Percentiles rank a stretch among this genome's conserved stretches.
Evolutionary conservation across 441 rosid genomes (phyloP).

Genomic region (Viola pubescens): DNA sequence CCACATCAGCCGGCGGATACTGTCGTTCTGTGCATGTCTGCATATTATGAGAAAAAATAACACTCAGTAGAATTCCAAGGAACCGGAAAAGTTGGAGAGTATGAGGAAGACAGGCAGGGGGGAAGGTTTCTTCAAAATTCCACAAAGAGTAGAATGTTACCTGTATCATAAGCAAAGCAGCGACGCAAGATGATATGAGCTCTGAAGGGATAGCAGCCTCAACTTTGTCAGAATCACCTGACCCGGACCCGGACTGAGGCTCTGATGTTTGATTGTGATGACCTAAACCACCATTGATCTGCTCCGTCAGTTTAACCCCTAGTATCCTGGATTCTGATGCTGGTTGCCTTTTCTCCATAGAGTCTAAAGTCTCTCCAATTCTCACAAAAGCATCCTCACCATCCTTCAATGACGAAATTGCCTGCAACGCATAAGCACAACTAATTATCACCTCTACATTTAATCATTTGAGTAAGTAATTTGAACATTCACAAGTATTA

Average conservation of each 20-base stretch:
- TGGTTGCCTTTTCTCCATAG: constrained; percentile 35
- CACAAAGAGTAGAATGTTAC: constrained; percentile 23
- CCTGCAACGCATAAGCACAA: constrained; percentile 37
- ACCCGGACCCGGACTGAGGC: constrained; percentile 20
- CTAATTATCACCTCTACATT: too few relatives aligned
- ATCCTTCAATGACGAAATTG: constrained; percentile 58
- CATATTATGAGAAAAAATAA: constrained; percentile 14
- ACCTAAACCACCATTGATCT: constrained; percentile 27
- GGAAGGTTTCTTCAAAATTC: background rate
- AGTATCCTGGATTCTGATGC: constrained; percentile 28
- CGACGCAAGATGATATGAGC: constrained; percentile 78
- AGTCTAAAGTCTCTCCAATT: constrained; percentile 68
- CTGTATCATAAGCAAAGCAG: constrained; percentile 84
- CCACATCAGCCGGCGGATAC: constrained; percentile 82
- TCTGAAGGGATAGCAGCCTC: constrained; percentile 60
- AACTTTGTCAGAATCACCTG: constrained; percentile 32
- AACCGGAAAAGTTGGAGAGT: background rate
- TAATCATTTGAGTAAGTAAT: background rate
- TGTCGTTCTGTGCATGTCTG: constrained; percentile 91
- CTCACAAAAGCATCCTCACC: constrained; percentile 62
- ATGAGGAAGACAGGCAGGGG: background rate
- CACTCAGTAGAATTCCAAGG: background rate
- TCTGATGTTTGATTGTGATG: constrained; percentile 31
- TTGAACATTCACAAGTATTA: constrained; percentile 9
- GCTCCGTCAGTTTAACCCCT: constrained; percentile 34